Percentiles rank a stretch among this genome's conserved stretches.
Evolutionary conservation across 2,329 filamentous ascomycete species (phyloP).

Genomic region (Pseudogymnoascus sp.): DNA sequence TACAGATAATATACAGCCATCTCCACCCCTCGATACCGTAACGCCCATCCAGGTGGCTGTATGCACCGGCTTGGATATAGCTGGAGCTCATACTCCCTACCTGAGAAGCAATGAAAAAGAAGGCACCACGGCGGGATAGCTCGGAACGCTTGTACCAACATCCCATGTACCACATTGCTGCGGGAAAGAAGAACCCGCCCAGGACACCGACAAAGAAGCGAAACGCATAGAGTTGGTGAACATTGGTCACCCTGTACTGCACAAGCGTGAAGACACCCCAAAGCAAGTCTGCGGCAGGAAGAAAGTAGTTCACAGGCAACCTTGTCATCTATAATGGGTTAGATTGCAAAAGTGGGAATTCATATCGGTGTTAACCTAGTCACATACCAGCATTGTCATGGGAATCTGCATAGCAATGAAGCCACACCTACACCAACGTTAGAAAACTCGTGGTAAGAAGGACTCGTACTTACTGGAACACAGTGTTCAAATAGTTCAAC

Average conservation of each 20-base stretch:
- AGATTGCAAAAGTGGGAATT: neutral
- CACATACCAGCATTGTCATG: slow-evolving; percentile 8
- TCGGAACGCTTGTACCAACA: slow-evolving; percentile 11
- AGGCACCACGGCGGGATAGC: slow-evolving; percentile 5
- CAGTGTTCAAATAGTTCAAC: neutral
- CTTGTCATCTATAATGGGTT: slow-evolving; percentile 8
- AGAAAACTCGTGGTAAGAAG: too few relatives aligned
- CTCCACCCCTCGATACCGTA: slow-evolving; percentile 46
- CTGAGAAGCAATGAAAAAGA: slow-evolving; percentile 11
- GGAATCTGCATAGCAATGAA: slow-evolving; percentile 11
- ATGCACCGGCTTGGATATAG: slow-evolving; percentile 36
- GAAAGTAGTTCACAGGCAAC: slow-evolving; percentile 10
- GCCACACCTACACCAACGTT: neutral
- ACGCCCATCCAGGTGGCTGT: slow-evolving; percentile 42
- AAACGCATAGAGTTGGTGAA: slow-evolving; percentile 26
- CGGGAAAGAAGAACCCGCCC: slow-evolving; percentile 28
- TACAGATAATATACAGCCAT: slow-evolving; percentile 38
- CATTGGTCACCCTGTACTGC: slow-evolving; percentile 24
- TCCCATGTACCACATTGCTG: slow-evolving; percentile 19
- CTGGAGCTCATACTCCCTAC: slow-evolving; percentile 10
- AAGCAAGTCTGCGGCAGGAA: slow-evolving; percentile 10
- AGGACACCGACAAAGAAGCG: slow-evolving; percentile 31
- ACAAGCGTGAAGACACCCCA: slow-evolving; percentile 9
- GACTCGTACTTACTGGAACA: slow-evolving; percentile 17
- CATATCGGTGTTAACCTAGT: neutral